Base-by-base conservation (phyloP, 441 rosid species). In the Euphorbia corollata region DNA sequence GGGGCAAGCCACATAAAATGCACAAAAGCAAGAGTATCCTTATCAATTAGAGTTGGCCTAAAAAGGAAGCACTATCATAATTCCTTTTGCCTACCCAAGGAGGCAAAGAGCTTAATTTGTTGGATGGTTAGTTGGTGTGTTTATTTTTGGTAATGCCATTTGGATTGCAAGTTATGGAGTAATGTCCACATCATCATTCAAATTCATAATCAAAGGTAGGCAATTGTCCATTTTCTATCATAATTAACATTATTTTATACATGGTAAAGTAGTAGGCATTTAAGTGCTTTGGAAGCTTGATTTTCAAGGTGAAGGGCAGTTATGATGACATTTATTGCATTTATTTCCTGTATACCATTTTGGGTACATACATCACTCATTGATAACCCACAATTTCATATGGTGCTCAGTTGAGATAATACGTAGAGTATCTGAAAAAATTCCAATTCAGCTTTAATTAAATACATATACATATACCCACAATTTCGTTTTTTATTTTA, bases 241-340 rank as follows among this genome's bases (percentile, higher is more conserved):
- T 8, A 3, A 50, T 50, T 50, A 18, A 15, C 8, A 36, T 50
- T 50, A 15, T 15, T 15, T 50, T 50, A 50, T 50, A 15, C 19
- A n/a, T n/a, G n/a, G n/a, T n/a, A n/a, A n/a, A n/a, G n/a, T n/a
- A n/a, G n/a, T 6, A 5, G 0, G 59, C 58, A 64, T 50, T 50
- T 51, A 30, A 32, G 32, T 50, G 45, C 45, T 15, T 63, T 36
- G 56, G 8, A 16, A 45, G 56, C 56, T 51, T 32, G 59, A 50
- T 64, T 50, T 50, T 6, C 18, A 32, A 30, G 3, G 12, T 5
- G 18, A 19, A 15, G 43, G 19, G 2, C 41, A 2, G 57, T 47
- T 63, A 8, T 4, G n/a, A 63, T 47, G 48, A 51, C 53, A 51
- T 65, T 34, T 50, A 51, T 50, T 9, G 68, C 48, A 32, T 65